phyloP scores from a whole-genome alignment of 768 basidiomycete species.

The Lactifluus volemus region DNA sequence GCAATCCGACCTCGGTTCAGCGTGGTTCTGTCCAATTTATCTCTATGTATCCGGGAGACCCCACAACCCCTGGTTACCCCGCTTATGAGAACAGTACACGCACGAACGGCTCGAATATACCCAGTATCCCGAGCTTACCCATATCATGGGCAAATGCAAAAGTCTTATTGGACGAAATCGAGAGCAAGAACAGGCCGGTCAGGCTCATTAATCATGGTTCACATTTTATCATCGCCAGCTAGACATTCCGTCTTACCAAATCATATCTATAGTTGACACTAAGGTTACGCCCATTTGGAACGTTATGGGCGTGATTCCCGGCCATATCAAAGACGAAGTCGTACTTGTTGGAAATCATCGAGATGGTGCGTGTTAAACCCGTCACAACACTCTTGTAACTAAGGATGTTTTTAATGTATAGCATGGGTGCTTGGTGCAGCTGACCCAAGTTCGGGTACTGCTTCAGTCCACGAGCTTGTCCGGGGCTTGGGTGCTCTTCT shows the following conservation, averaged over 20 bases:
- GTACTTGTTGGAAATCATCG: constrained; percentile 84
- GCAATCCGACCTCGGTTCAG: constrained; percentile 77
- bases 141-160: constrained; percentile 81
- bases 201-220: constrained; percentile 51
- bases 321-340: constrained; percentile 75
- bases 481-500: constrained; percentile 64
- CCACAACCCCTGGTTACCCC: constrained; percentile 83
- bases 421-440: constrained; percentile 76
- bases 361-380: constrained; percentile 49
- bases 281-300: constrained; percentile 90
- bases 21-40: constrained; percentile 75
- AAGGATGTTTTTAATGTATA: constrained; percentile 16
- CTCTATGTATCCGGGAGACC: constrained; percentile 56
- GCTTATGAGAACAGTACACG: constrained; percentile 76
- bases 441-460: constrained; percentile 77
- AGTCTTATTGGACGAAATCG: constrained; percentile 41
- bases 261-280: constrained; percentile 46
- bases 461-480: constrained; percentile 67
- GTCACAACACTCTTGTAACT: background rate
- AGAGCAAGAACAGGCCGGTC: constrained; percentile 37
- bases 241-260: background rate
- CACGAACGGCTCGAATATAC: constrained; percentile 49
- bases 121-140: constrained; percentile 79
- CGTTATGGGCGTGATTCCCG: constrained; percentile 74
- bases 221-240: background rate